Evolutionary conservation across 1,284 basidiomycete genomes (phyloP), one percentile per base, ranked within the genome.

Genomic region (Bondarzewia mesenterica): DNA sequence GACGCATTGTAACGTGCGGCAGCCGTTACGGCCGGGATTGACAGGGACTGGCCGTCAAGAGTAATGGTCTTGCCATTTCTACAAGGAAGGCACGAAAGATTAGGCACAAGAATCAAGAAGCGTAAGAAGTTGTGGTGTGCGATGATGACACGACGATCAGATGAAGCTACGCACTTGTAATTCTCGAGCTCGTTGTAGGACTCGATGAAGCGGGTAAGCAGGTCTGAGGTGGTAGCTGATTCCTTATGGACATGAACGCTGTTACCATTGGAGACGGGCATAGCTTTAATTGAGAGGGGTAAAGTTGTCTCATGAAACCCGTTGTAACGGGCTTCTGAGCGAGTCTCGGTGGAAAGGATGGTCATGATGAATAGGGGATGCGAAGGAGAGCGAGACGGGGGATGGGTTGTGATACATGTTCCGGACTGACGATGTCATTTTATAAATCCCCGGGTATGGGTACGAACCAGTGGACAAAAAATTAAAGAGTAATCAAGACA

Each of bases 11-110:
- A 80, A 45, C 87, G 78, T 0, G 89, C 80, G 4, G 80, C 73
- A 14, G 86, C 86, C 15, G 82, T 75, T 12, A 92, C 78, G 44
- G 83, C 84, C 4, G 85, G 75, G 48, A 91, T 77, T 1, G 88
- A 78, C 35, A 93, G 75, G 14, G 65, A 74, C 54, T 82, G 71
- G 4, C 89, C 89, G 52, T 86, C 79, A 45, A 92, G 68, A 14
- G 74, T 59, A 48, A 91, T 73, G 6, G 77, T 63, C 44, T 73
- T 72, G 14, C 85, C 85, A 42, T 71, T 66, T 59, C 83, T 86
- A 48, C n/a, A 46, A 1, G 42, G 10, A 35, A 44, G 5, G 49
- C 42, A 44, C 25, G 15, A 55, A 15, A 50, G 36, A 48, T 44
- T 50, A 15, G 47, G 44, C 38, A 35, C 35, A 27, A 32, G 38